Percentiles rank a stretch among this genome's conserved stretches.
Conservation (phyloP, 306 rosid species). For the Senna siamea region DNA sequence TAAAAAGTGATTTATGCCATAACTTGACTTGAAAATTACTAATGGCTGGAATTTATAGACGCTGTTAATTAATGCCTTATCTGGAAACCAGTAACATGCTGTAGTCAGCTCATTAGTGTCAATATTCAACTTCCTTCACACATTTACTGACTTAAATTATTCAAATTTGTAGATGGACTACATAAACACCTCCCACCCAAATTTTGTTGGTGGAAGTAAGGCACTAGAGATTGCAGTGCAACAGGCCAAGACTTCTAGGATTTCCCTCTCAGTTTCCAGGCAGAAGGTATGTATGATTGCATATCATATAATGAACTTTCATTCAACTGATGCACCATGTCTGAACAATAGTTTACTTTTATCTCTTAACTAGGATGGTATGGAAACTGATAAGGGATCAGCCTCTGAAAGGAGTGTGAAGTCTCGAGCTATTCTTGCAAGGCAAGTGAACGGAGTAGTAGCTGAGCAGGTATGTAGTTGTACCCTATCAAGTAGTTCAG, state of each 20-base stretch:
- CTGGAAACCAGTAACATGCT: constrained; percentile 3
- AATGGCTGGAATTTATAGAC: constrained; percentile 3
- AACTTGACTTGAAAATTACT: constrained; percentile 6
- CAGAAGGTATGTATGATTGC: constrained; percentile 55
- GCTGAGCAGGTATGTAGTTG: constrained; percentile 63
- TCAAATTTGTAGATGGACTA: constrained; percentile 79
- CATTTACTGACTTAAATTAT: constrained; percentile 37
- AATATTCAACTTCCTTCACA: not conserved
- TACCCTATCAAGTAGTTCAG: constrained; percentile 21
- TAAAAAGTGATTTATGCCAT: constrained; percentile 16
- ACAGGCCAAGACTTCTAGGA: constrained; percentile 68
- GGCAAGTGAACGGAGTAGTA: constrained; percentile 79
- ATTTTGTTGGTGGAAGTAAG: constrained; percentile 95
- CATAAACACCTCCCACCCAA: constrained; percentile 96
- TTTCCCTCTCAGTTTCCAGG: constrained; percentile 58
- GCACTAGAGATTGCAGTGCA: constrained; percentile 78
- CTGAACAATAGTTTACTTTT: not conserved
- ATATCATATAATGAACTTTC: not conserved
- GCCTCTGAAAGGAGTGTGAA: constrained; percentile 75
- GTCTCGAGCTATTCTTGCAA: constrained; percentile 62
- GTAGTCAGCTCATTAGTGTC: not conserved
- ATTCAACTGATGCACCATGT: not conserved
- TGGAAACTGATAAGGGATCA: constrained; percentile 70
- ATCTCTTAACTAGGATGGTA: constrained; percentile 59
- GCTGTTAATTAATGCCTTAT: not conserved